Conservation (phyloP, 345 rosid genomes). For the Boechera stricta region DNA sequence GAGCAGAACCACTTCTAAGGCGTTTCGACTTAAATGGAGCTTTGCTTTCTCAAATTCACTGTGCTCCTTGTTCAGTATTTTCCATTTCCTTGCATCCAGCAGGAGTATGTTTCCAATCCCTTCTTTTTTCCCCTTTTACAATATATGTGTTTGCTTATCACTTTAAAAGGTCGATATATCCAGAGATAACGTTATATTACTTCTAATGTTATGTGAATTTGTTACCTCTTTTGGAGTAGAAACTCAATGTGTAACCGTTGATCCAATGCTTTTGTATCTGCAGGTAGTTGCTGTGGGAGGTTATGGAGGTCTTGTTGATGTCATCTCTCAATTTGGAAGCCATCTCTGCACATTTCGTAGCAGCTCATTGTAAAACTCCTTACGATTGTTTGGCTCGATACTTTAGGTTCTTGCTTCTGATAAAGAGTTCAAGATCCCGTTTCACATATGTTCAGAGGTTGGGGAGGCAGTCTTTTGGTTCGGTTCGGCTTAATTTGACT, state of each 20-base stretch:
- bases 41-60: constrained; percentile 75
- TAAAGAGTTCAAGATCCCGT: constrained; percentile 10
- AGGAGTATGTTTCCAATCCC: constrained; percentile 59
- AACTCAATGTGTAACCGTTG: background rate
- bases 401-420: background rate
- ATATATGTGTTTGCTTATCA: background rate
- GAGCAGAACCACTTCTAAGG: constrained; percentile 75
- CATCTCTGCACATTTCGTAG: constrained; percentile 88
- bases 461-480: background rate
- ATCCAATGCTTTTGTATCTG: constrained; percentile 19
- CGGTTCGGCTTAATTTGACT: constrained; percentile 18
- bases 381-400: background rate
- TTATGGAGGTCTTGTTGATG: constrained; percentile 87
- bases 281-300: constrained; percentile 90
- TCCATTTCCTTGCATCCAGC: constrained; percentile 77
- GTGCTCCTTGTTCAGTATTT: constrained; percentile 85
- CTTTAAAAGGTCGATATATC: background rate
- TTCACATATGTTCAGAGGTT: constrained; percentile 16
- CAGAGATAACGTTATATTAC: background rate
- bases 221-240: constrained; percentile 15
- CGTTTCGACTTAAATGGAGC: constrained; percentile 78
- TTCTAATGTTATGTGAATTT: constrained; percentile 1
- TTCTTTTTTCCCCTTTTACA: background rate
- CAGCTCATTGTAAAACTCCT: constrained; percentile 46
- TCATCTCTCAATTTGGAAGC: constrained; percentile 91